A percentile compares a stretch with the other conserved stretches of the same genome.
phyloP scores from a whole-genome alignment of 2,329 filamentous ascomycete species.

The Colletotrichum tofieldiae region DNA sequence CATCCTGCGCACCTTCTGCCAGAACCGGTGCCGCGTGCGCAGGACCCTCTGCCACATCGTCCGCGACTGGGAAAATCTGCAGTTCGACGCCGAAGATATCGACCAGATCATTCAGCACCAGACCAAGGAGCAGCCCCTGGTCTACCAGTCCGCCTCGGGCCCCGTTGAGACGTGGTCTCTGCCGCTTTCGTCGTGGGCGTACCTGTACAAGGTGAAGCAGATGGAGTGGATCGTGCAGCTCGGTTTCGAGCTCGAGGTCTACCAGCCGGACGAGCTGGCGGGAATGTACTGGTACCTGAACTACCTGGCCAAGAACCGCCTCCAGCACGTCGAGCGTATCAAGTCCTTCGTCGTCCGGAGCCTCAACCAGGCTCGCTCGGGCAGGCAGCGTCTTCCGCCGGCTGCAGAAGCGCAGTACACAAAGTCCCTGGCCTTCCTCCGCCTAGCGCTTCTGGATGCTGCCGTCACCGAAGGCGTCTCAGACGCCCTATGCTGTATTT shows the following conservation, averaged over 20 bases:
- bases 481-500: conserved; percentile 73
- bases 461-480: conserved; percentile 73
- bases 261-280: conserved; percentile 86
- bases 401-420: conserved; percentile 61
- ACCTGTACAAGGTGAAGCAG: conserved; percentile 89
- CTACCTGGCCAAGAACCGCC: conserved; percentile 78
- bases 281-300: conserved; percentile 95
- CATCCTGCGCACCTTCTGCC: conserved; percentile 85
- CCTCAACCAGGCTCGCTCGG: conserved; percentile 49
- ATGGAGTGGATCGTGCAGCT: conserved; percentile 92
- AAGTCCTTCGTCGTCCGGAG: conserved; percentile 72
- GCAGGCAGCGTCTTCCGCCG: conserved; percentile 46
- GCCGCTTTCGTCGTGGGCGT: conserved; percentile 89
- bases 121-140: conserved; percentile 73
- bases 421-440: conserved; percentile 69
- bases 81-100: conserved; percentile 84
- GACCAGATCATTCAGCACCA: conserved; percentile 77
- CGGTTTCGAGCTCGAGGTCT: conserved; percentile 94
- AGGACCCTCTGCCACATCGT: conserved; percentile 90
- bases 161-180: conserved; percentile 74
- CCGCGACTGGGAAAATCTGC: conserved; percentile 86
- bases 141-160: conserved; percentile 58
- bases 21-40: conserved; percentile 92
- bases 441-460: conserved; percentile 75
- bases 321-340: conserved; percentile 81